Percentiles rank a stretch among this genome's conserved stretches.
These are phyloP conservation scores for Fusarium graminum DNA, from an alignment of 2,329 filamentous ascomycete species.

Conservation along the genomic window DNA sequence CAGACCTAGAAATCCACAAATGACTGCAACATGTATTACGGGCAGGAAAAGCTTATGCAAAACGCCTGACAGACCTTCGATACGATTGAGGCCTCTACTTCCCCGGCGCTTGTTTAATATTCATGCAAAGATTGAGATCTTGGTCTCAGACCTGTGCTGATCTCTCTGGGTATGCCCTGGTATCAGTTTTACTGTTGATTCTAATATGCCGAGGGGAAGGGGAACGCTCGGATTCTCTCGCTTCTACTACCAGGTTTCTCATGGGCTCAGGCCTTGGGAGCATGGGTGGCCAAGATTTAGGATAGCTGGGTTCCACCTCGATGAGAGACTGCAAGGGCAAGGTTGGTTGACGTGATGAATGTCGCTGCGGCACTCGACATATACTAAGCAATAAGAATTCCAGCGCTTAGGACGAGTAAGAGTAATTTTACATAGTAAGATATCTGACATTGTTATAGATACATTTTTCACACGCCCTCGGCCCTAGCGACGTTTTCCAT, in stretches of 20 bases:
- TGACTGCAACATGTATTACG: constrained; percentile 3
- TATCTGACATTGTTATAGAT: background rate
- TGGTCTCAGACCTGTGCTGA: background rate
- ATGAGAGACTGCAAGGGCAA: background rate
- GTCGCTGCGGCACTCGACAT: background rate
- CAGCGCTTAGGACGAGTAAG: background rate
- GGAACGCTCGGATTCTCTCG: background rate
- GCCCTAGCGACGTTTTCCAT: background rate
- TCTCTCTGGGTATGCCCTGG: constrained; percentile 2
- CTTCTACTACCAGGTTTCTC: background rate
- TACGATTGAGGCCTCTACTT: constrained; percentile 1
- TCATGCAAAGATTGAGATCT: background rate
- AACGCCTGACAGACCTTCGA: constrained; percentile 10
- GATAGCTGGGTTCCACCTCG: background rate
- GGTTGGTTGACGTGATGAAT: background rate
- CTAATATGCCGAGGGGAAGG: background rate
- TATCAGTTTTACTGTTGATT: background rate
- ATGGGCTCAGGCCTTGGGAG: background rate
- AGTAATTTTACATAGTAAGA: background rate
- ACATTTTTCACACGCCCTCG: background rate
- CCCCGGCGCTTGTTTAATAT: background rate
- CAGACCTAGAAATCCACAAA: background rate
- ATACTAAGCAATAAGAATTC: background rate
- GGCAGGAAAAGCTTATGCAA: constrained; percentile 5
- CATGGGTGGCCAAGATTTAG: constrained; percentile 14